Percentiles rank a stretch among this genome's conserved stretches.
Conservation (phyloP, 1,284 basidiomycete species). For the Farysia itapuensis region DNA sequence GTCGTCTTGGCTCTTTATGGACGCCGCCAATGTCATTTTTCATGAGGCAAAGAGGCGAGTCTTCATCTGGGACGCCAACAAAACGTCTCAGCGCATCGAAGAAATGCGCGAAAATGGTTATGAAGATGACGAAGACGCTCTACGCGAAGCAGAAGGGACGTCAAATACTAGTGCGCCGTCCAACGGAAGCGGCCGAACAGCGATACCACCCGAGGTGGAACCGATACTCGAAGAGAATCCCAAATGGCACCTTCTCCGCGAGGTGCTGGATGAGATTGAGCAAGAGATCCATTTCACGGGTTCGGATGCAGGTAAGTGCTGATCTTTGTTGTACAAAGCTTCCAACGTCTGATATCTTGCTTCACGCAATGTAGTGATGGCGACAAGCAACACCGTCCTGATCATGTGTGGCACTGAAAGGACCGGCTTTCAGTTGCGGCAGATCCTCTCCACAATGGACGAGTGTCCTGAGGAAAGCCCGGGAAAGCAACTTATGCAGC, state of each 20-base stretch:
- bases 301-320: conserved; percentile 35
- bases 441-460: conserved; percentile 45
- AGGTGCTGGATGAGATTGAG: conserved; percentile 88
- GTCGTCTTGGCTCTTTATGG: conserved; percentile 82
- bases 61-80: conserved; percentile 66
- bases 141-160: conserved; percentile 39
- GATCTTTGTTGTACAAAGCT: not conserved
- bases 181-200: conserved; percentile 56
- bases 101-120: too few relatives aligned
- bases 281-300: conserved; percentile 70
- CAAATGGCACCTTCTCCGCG: conserved; percentile 85
- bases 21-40: conserved; percentile 86
- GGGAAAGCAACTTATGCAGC: conserved; percentile 72
- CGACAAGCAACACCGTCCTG: conserved; percentile 46
- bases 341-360: conserved; percentile 1
- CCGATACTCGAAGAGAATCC: conserved; percentile 90
- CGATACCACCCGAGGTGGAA: conserved; percentile 71
- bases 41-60: conserved; percentile 77
- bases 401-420: conserved; percentile 53
- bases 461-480: conserved; percentile 20
- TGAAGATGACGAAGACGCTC: conserved; percentile 55
- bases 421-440: conserved; percentile 47
- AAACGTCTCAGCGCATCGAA: conserved; percentile 4
- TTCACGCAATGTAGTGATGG: conserved; percentile 2
- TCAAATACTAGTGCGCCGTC: conserved; percentile 62